phyloP scores from a whole-genome alignment of 1,284 basidiomycete species.

The Coniferiporia weirii region DNA sequence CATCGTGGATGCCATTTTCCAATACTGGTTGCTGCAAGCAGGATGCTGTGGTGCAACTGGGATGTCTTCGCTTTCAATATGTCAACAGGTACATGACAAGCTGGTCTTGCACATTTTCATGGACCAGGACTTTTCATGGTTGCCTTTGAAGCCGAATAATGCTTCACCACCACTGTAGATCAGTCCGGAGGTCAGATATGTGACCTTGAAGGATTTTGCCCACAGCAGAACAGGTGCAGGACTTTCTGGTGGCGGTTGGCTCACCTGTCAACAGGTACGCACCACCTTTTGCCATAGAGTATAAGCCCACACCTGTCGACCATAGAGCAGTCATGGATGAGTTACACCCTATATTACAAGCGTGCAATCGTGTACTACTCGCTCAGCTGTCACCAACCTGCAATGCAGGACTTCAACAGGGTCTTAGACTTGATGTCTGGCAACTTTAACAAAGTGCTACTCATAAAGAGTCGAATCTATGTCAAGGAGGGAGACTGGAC shows the following conservation, averaged over 20 bases:
- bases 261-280: slow-evolving; percentile 97
- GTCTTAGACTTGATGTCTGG: slow-evolving; percentile 73
- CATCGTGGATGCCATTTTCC: slow-evolving; percentile 13
- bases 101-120: slow-evolving; percentile 75
- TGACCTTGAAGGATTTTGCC: slow-evolving; percentile 96
- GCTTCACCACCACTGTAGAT: slow-evolving; percentile 91
- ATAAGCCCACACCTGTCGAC: slow-evolving; percentile 11
- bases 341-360: slow-evolving; percentile 87
- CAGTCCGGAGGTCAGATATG: slow-evolving; percentile 87
- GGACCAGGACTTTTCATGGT: slow-evolving; percentile 79
- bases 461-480: slow-evolving; percentile 83
- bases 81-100: slow-evolving; percentile 63
- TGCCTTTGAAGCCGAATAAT: slow-evolving; percentile 87
- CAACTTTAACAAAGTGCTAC: slow-evolving; percentile 70
- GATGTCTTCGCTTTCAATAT: slow-evolving; percentile 45
- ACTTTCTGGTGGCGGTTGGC: slow-evolving; percentile 96
- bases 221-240: slow-evolving; percentile 96
- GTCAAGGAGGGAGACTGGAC: slow-evolving; percentile 71
- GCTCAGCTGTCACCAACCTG: slow-evolving; percentile 62
- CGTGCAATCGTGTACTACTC: slow-evolving; percentile 88
- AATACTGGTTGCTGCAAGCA: slow-evolving; percentile 19
- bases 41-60: slow-evolving; percentile 26
- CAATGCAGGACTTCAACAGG: slow-evolving; percentile 84
- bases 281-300: slow-evolving; percentile 25
- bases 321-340: slow-evolving; percentile 67